These are phyloP conservation scores for Vitis riparia DNA, from an alignment of 164 flowering plant species.

Conservation along the genomic window DNA sequence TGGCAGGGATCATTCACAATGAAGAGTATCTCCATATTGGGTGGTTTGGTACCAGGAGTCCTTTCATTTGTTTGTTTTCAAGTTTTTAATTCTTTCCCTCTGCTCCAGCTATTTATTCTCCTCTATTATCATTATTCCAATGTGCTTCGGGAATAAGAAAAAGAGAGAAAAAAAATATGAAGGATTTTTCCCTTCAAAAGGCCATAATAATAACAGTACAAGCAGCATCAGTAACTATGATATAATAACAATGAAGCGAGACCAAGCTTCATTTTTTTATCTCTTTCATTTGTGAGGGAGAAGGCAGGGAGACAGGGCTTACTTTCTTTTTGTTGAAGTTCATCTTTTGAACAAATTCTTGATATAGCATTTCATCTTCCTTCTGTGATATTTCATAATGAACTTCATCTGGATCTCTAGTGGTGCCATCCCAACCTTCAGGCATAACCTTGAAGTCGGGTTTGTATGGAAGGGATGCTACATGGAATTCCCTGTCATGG, in stretches of 20 bases:
- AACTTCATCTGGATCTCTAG: slow-evolving; percentile 87
- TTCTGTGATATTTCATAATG: slow-evolving; percentile 89
- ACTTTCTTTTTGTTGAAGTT: slow-evolving; percentile 87
- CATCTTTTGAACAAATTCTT: slow-evolving; percentile 78
- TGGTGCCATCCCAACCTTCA: slow-evolving; percentile 96
- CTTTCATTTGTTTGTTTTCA: too few species aligned
- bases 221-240: too few species aligned
- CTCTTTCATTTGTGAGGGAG: not conserved
- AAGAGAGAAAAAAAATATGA: not conserved
- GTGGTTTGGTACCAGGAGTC: too few species aligned
- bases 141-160: not conserved
- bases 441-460: slow-evolving; percentile 99
- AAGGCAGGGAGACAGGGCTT: slow-evolving; percentile 13
- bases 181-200: not conserved
- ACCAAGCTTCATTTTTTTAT: not conserved
- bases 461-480: slow-evolving; percentile 89
- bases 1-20: too few species aligned
- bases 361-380: slow-evolving; percentile 83
- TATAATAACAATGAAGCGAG: too few species aligned
- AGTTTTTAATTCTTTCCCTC: not conserved
- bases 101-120: not conserved
- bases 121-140: not conserved
- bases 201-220: too few species aligned
- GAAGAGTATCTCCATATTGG: too few species aligned
- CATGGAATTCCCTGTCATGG: slow-evolving; percentile 92